phyloP scores from a whole-genome alignment of 169 alveolate species.

The Fabrea salina region DNA sequence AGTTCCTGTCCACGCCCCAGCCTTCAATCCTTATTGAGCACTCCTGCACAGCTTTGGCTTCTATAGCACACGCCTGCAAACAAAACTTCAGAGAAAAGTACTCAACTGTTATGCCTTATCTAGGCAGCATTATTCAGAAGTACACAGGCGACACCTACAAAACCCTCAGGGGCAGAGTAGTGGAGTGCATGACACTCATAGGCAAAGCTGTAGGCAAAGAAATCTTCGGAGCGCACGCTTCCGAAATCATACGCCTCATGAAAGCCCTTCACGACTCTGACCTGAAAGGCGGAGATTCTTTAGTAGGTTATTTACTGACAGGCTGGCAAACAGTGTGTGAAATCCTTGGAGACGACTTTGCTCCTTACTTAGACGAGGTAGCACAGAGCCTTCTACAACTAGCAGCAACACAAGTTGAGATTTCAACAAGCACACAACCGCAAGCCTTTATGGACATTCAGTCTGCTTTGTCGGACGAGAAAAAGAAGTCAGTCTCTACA shows the following conservation, averaged over 20 bases:
- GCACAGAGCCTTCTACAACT: conserved; percentile 51
- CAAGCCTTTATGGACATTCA: not conserved
- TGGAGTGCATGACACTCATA: conserved; percentile 51
- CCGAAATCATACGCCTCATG: conserved; percentile 36
- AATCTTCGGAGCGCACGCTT: conserved; percentile 43
- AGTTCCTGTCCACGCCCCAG: conserved; percentile 1
- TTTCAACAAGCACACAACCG: not conserved
- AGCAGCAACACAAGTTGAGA: conserved; percentile 46
- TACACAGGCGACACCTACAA: conserved; percentile 38
- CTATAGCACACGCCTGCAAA: conserved; percentile 42
- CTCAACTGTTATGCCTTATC: conserved; percentile 5
- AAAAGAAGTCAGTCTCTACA: conserved; percentile 43
- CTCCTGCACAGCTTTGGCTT: conserved; percentile 54
- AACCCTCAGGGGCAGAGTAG: conserved; percentile 49
- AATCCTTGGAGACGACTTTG: conserved; percentile 47
- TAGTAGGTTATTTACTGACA: conserved; percentile 41
- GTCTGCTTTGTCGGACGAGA: conserved; percentile 36
- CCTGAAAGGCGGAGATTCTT: conserved; percentile 33
- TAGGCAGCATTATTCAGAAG: conserved; percentile 8
- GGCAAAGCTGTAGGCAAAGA: conserved; percentile 50
- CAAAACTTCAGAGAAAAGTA: conserved; percentile 41
- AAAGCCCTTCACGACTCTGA: conserved; percentile 32
- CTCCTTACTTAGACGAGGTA: conserved; percentile 46
- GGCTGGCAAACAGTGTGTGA: conserved; percentile 75
- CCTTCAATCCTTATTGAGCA: conserved; percentile 46